Percentiles rank a stretch among this genome's conserved stretches.
These are phyloP conservation scores for Haematococcus lacustris DNA, from an alignment of 139 green algal genomes.

Conservation along the genomic window DNA sequence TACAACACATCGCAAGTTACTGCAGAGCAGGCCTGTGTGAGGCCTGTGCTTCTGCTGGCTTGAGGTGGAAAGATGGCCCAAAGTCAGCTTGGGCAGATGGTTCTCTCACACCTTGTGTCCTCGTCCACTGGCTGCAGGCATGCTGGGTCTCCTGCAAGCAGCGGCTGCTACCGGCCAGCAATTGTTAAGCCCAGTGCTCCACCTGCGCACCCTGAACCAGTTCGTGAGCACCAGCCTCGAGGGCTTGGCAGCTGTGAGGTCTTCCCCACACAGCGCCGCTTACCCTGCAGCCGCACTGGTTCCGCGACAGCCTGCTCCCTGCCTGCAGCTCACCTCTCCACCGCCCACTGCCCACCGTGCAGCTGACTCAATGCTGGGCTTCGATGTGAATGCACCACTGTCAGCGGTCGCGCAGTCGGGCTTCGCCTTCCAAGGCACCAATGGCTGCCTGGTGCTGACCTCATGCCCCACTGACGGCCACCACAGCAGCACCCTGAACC, in stretches of 20 bases:
- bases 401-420: too few relatives aligned
- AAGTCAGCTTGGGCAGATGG: too few relatives aligned
- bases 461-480: too few relatives aligned
- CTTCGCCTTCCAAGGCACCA: too few relatives aligned
- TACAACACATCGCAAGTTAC: not conserved
- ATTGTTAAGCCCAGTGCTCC: conserved; percentile 22
- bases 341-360: not conserved
- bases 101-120: not conserved
- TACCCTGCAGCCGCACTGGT: not conserved
- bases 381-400: conserved; percentile 47
- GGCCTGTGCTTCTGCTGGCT: too few relatives aligned
- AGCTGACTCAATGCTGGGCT: not conserved
- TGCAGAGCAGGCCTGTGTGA: too few relatives aligned
- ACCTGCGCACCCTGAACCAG: conserved; percentile 49
- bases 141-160: conserved; percentile 37
- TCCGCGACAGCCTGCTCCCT: not conserved
- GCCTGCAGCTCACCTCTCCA: not conserved
- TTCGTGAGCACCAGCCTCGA: conserved; percentile 32
- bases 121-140: conserved; percentile 18
- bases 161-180: conserved; percentile 12
- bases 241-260: too few relatives aligned
- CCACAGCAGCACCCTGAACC: too few relatives aligned
- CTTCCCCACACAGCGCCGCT: not conserved
- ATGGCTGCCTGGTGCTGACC: too few relatives aligned
- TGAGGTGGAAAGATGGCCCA: not conserved